Base-by-base conservation (phyloP, 2,329 filamentous ascomycete species). In the Anthostomella pinea region DNA sequence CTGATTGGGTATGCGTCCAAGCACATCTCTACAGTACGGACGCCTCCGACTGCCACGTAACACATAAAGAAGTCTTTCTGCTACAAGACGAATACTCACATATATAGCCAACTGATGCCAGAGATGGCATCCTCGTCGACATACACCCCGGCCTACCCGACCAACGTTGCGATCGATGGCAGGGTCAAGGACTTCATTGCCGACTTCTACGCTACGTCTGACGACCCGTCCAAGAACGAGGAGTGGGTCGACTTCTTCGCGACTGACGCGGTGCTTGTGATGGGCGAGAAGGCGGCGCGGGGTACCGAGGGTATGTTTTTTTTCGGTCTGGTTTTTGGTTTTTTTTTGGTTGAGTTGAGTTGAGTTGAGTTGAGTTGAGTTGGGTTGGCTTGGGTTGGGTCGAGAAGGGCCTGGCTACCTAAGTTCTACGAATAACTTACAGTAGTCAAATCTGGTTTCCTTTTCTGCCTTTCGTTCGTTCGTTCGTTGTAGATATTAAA, bases 121-220 rank as follows among this genome's bases (percentile, higher is more conserved):
- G 14, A 35, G 3, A 21, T 30, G 26, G 16, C 16, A 34, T 25
- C 26, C n/a, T 4, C 23, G 26, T 34, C 28, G n/a, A n/a, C n/a
- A n/a, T 63, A 63, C 40, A 25, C 41, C 13, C 54, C 56, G 5
- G 38, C 25, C 10, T 60, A 56, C 45, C 62, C 63, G 5, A 46
- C 34, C 20, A 41, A 49, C 30, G 24, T 42, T 3, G 23, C 31
- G 13, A 38, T 30, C 11, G 43, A 48, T 5, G 43, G 41, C 25
- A 46, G 35, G 30, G 17, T 62, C 21, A 54, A 54, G 38, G 20
- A 45, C 4, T 72, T 72, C 32, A 60, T 72, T 40, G 58, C 60
- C 37, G 53, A 55, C 20, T 74, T 73, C 49, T 74, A 67, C 52
- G 57, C 51, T 3, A 48, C 59, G 9, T 73, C 70, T 16, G 70